These are phyloP conservation scores for Fusarium buxicola DNA, from an alignment of 2,329 filamentous ascomycete genomes.

Conservation along the genomic window DNA sequence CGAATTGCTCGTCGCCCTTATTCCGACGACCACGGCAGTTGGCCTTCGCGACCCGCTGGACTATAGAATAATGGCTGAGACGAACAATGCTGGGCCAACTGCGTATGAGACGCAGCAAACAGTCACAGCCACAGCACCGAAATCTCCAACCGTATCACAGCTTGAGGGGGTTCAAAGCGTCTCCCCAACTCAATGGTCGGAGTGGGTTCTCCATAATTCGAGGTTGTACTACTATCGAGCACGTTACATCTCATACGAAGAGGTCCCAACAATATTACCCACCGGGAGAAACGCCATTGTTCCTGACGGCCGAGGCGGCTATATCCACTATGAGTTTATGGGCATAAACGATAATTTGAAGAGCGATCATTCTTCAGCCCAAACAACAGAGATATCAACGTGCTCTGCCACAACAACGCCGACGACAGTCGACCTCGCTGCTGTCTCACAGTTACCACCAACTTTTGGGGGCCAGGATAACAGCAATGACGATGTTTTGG, in stretches of 20 bases:
- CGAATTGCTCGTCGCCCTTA: too few species aligned
- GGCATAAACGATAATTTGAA: constrained; percentile 11
- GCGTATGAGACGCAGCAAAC: constrained; percentile 11
- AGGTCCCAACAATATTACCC: constrained; percentile 17
- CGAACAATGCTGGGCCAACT: constrained; percentile 6
- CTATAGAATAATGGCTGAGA: constrained; percentile 10
- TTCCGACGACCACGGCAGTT: not conserved
- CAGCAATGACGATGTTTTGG: constrained; percentile 17
- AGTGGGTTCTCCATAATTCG: constrained; percentile 32
- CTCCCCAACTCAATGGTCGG: constrained; percentile 27
- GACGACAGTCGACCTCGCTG: not conserved
- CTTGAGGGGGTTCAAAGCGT: not conserved
- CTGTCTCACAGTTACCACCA: not conserved
- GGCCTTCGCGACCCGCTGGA: not conserved
- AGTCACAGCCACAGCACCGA: constrained; percentile 8
- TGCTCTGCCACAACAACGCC: constrained; percentile 24
- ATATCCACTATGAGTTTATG: constrained; percentile 42
- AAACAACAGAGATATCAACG: constrained; percentile 18
- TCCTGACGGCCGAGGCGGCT: constrained; percentile 29
- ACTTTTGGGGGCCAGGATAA: not conserved
- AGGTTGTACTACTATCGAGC: constrained; percentile 39
- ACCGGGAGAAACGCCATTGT: constrained; percentile 40
- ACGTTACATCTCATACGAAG: constrained; percentile 37
- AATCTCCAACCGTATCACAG: constrained; percentile 1
- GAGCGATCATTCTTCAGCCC: not conserved